Evolutionary conservation across 345 rosid genomes (phyloP).

Genomic region (Excoecaria cochinchinensis): DNA sequence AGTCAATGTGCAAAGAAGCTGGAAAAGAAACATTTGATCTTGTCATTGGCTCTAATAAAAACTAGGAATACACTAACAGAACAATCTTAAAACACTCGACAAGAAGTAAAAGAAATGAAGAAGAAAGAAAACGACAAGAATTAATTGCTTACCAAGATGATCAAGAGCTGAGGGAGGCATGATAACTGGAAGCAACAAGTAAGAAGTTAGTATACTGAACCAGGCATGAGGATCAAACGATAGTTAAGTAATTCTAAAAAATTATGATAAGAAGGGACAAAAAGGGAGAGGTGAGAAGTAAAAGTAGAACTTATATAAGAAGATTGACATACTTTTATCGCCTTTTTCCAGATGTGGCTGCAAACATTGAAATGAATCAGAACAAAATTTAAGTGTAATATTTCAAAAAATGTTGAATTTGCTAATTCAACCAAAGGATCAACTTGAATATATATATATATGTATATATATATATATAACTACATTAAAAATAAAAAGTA

Average conservation of each 20-base stretch:
- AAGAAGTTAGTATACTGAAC: background rate
- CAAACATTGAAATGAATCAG: constrained; percentile 18
- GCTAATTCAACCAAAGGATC: background rate
- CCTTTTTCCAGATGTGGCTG: constrained; percentile 73
- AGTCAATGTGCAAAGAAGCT: constrained; percentile 62
- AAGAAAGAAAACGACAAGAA: background rate
- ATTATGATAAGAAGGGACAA: background rate
- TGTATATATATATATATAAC: too few relatives aligned
- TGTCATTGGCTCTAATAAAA: background rate
- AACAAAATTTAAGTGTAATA: background rate
- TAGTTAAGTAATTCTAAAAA: background rate
- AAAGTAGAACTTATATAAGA: background rate
- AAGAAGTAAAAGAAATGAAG: background rate
- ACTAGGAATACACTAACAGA: background rate
- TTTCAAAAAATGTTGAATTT: background rate
- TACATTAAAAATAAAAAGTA: background rate
- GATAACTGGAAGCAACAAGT: constrained; percentile 42
- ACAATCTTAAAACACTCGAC: background rate
- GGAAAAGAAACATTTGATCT: constrained; percentile 15
- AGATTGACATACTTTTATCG: constrained; percentile 47
- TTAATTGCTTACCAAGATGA: constrained; percentile 51
- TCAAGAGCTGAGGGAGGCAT: constrained; percentile 78
- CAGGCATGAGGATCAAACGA: background rate
- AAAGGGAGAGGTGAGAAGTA: background rate
- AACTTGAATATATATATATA: too few relatives aligned